Conservation (phyloP, 1,284 basidiomycete genomes). For the Ustilago nuda region DNA sequence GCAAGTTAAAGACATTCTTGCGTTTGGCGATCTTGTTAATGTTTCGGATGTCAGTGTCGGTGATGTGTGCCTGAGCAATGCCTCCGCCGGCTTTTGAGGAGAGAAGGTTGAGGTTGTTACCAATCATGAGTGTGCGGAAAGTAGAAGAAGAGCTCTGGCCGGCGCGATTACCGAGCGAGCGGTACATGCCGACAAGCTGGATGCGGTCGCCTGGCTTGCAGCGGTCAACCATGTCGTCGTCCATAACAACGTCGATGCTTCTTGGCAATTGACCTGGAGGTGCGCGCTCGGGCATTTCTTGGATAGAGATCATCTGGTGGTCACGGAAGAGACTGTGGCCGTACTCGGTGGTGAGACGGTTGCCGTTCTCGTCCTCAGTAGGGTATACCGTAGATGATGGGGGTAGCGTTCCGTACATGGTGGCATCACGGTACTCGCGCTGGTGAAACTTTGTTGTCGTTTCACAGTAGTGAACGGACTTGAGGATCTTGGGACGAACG, state of each 20-base stretch:
- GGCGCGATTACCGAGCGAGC: slow-evolving; percentile 87
- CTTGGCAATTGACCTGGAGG: slow-evolving; percentile 96
- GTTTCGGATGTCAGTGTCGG: slow-evolving; percentile 92
- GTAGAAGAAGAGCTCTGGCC: slow-evolving; percentile 75
- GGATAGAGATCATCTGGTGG: slow-evolving; percentile 96
- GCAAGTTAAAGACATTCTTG: slow-evolving; percentile 84
- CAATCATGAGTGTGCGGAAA: slow-evolving; percentile 94
- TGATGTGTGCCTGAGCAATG: slow-evolving; percentile 90
- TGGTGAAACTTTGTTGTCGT: slow-evolving; percentile 85
- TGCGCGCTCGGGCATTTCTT: slow-evolving; percentile 99
- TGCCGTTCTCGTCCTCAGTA: slow-evolving; percentile 89
- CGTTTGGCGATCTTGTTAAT: slow-evolving; percentile 92
- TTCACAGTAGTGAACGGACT: slow-evolving; percentile 94
- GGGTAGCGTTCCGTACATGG: slow-evolving; percentile 80
- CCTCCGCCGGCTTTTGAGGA: slow-evolving; percentile 96
- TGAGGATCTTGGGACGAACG: slow-evolving; percentile 97
- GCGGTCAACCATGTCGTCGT: slow-evolving; percentile 95
- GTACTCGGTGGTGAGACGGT: slow-evolving; percentile 89
- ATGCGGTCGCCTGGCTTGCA: slow-evolving; percentile 99
- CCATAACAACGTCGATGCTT: slow-evolving; percentile 93
- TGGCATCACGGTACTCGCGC: slow-evolving; percentile 91
- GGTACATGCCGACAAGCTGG: slow-evolving; percentile 94
- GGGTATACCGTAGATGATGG: slow-evolving; percentile 74
- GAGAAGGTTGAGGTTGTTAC: slow-evolving; percentile 95
- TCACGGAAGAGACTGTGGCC: slow-evolving; percentile 93